Evolutionary conservation across 2,329 filamentous ascomycete genomes (phyloP), one percentile per base, ranked within the genome.

Genomic region (Penicillium hordei): DNA sequence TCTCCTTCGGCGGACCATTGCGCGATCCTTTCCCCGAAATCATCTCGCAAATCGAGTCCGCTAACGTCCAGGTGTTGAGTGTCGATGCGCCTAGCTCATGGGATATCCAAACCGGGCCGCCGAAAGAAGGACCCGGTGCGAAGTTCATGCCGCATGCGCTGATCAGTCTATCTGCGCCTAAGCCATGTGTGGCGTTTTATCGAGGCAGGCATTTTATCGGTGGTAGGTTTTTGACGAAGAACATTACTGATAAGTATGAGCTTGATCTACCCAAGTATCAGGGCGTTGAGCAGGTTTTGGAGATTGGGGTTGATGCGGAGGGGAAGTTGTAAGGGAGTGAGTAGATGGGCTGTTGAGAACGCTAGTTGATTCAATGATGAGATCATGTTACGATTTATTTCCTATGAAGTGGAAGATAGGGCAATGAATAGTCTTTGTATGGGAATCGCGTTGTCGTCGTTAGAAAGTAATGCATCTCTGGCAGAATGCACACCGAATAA

Each of bases 21-120:
- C 87, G 94, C n/a, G 91, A 96, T 64, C 94, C 94, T 1, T 99
- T 97, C 70, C 87, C 88, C 0, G 82, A 82, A 0, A 89, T 97
- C 15, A 95, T 99, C 66, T 79, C 83, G 60, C 86, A 89, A 8
- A 81, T 99, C 38, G 85, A 91, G 65, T 82, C 87, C 42, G 89
- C 89, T 5, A 82, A 82, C 27, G 70, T 94, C 8, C 90, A 92
- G 0, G 89, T 97, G 0, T 88, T 94, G 3, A 89, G 91, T 3
- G 90, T 99, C 23, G 94, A 99, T 76, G 92, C 91, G 7, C 94
- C 94, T 1, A 96, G 91, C 33, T 94, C 90, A 1, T 99, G 94
- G 94, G 87, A 94, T 73, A 95, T 99, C 56, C 90, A 96, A 70
- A 80, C 81, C 12, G 94, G 94, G 0, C 93, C 93, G 9, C 92